phyloP scores from a whole-genome alignment of 2,329 filamentous ascomycete genomes.

The Aspergillus sp. region DNA sequence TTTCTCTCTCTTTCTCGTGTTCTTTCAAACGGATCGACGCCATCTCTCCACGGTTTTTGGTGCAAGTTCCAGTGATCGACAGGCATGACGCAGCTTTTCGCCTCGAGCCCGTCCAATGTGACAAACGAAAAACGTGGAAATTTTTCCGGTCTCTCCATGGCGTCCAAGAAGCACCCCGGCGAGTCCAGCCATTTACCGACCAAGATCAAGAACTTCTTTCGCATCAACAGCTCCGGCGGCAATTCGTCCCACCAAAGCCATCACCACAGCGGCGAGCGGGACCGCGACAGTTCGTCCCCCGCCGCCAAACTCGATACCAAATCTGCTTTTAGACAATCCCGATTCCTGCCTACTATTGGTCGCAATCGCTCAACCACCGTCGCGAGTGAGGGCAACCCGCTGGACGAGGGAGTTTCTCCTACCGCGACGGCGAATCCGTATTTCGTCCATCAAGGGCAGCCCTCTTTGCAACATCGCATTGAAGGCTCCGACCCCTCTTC shows the following conservation, averaged over 20 bases:
- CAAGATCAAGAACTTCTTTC: conserved; percentile 69
- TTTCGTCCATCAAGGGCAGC: conserved; percentile 93
- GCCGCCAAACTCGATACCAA: conserved; percentile 61
- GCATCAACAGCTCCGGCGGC: conserved; percentile 59
- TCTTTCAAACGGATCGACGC: neutral
- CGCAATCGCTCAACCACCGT: conserved; percentile 88
- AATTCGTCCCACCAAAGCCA: conserved; percentile 40
- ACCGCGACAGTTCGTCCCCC: conserved; percentile 40
- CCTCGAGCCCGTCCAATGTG: conserved; percentile 40
- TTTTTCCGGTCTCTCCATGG: conserved; percentile 46
- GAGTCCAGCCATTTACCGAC: conserved; percentile 56
- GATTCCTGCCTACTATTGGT: conserved; percentile 83
- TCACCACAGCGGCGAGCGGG: conserved; percentile 24
- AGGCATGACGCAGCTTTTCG: conserved; percentile 46
- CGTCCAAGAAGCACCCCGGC: conserved; percentile 45
- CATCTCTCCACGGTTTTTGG: neutral
- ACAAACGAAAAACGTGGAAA: conserved; percentile 48
- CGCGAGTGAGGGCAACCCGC: conserved; percentile 84
- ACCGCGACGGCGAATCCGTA: conserved; percentile 96
- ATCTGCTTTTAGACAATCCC: conserved; percentile 74
- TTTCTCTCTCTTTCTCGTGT: no score
- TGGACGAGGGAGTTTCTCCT: conserved; percentile 86
- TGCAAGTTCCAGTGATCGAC: conserved; percentile 4
- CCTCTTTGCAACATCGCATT: conserved; percentile 90
- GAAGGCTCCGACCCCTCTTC: conserved; percentile 89